Conservation (phyloP, 805 yeast species). For the Ogataea salicorniae region DNA sequence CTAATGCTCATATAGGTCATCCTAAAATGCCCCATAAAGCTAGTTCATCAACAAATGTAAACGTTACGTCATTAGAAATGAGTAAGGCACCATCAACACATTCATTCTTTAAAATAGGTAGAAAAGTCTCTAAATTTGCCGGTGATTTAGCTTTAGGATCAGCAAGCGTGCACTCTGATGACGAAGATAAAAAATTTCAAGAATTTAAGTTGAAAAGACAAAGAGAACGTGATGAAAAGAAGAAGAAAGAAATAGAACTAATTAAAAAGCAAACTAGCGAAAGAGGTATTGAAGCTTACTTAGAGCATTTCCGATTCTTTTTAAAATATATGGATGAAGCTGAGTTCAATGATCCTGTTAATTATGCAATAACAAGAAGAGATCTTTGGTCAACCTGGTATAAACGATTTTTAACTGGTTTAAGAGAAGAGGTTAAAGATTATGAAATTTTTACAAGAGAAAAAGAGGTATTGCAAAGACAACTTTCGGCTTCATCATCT, state of each 20-base stretch:
- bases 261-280: conserved; percentile 14
- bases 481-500: conserved; percentile 2
- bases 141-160: conserved; percentile 31
- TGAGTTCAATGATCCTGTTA: conserved; percentile 27
- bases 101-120: conserved; percentile 19
- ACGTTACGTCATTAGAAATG: conserved; percentile 5
- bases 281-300: conserved; percentile 20
- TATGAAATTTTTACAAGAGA: conserved; percentile 10
- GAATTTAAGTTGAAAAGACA: conserved; percentile 10
- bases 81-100: conserved; percentile 7
- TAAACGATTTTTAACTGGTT: conserved; percentile 14
- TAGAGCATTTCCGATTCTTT: conserved; percentile 28
- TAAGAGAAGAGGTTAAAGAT: conserved; percentile 15
- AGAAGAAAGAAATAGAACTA: conserved; percentile 9
- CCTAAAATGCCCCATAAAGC: not conserved
- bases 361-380: conserved; percentile 28
- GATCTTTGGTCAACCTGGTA: conserved; percentile 29
- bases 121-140: conserved; percentile 26
- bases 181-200: conserved; percentile 12
- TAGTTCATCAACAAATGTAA: not conserved
- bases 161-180: conserved; percentile 11
- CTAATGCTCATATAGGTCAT: not conserved
- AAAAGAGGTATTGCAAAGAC: conserved; percentile 3
- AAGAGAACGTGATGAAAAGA: conserved; percentile 8
- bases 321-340: conserved; percentile 30